Base-by-base conservation (phyloP, 1,284 basidiomycete species). In the Taiwanofungus camphoratus region DNA sequence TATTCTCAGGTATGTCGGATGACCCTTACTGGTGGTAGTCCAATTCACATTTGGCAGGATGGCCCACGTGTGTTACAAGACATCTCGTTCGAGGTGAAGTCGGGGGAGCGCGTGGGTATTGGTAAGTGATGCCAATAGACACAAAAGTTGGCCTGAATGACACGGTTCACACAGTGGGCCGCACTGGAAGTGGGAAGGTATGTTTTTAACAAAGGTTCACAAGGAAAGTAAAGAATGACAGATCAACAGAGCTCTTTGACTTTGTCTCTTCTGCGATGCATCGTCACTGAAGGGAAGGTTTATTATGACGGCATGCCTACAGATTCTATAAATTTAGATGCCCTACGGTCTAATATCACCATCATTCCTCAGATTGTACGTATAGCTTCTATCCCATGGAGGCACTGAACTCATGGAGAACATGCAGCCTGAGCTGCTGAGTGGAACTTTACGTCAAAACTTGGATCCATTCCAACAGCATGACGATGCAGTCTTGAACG, bases 131-230 rank as follows among this genome's bases (percentile, higher is more conserved):
- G 3, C 13, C 23, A 18, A 11, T 12, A 29, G n/a, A 29, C n/a
- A n/a, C 26, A 9, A 29, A n/a, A 29, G 8, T 9, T 29, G 26
- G n/a, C 20, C 15, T 11, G 7, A 21, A 2, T 13, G 3, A 24
- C 18, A 34, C 16, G 16, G 11, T 23, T 15, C 3, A 12, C 9
- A 13, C 42, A 77, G 79, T 83, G 15, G 85, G 86, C 18, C 70
- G 87, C 23, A 88, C 86, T 0, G 87, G 86, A 11, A 82, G 78
- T 50, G 86, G 86, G 39, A 89, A 89, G 67, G 76, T 74, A 42
- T 23, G 33, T n/a, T 33, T 36, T 13, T 9, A 5, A 15, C 4
- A 41, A 26, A 15, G 21, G 27, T 16, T 67, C 64, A 32, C 18
- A n/a, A 18, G 15, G 12, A 16, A 18, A 4, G 23, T 70, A 69